Percentiles rank a stretch among this genome's conserved stretches.
Conservation (phyloP, 306 rosid genomes). For the Cucurbita argyrosperma region DNA sequence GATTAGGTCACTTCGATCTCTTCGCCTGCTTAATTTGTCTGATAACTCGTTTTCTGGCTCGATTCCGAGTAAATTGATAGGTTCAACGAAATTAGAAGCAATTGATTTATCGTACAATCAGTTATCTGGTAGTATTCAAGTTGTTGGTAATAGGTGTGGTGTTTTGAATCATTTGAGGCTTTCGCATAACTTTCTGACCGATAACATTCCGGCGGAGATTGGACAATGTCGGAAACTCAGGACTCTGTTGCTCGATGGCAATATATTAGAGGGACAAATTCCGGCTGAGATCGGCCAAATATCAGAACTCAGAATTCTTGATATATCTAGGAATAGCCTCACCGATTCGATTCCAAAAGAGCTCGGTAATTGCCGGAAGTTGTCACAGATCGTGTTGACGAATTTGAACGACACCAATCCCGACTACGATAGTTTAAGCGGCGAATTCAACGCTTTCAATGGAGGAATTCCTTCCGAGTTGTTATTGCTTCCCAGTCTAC, state of each 20-base stretch:
- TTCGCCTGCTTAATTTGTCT: slow-evolving; percentile 37
- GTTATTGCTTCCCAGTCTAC: slow-evolving; percentile 33
- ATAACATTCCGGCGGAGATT: slow-evolving; percentile 32
- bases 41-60: slow-evolving; percentile 33
- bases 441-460: slow-evolving; percentile 50
- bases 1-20: slow-evolving; percentile 28
- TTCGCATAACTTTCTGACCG: slow-evolving; percentile 36
- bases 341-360: slow-evolving; percentile 34
- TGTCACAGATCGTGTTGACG: slow-evolving; percentile 16
- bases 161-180: slow-evolving; percentile 35
- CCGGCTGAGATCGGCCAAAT: slow-evolving; percentile 34
- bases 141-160: slow-evolving; percentile 14
- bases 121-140: slow-evolving; percentile 22
- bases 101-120: slow-evolving; percentile 49
- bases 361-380: slow-evolving; percentile 31
- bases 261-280: slow-evolving; percentile 39
- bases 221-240: slow-evolving; percentile 38
- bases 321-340: slow-evolving; percentile 55
- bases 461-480: slow-evolving; percentile 40
- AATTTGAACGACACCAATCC: slow-evolving; percentile 3
- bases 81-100: slow-evolving; percentile 14
- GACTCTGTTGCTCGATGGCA: slow-evolving; percentile 47
- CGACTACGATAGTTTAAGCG: slow-evolving; percentile 23
- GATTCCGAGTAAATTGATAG: slow-evolving; percentile 23
- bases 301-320: slow-evolving; percentile 40